A percentile compares a stretch with the other conserved stretches of the same genome.
Conservation (phyloP, 345 rosid genomes). For the Abelmoschus esculentus region DNA sequence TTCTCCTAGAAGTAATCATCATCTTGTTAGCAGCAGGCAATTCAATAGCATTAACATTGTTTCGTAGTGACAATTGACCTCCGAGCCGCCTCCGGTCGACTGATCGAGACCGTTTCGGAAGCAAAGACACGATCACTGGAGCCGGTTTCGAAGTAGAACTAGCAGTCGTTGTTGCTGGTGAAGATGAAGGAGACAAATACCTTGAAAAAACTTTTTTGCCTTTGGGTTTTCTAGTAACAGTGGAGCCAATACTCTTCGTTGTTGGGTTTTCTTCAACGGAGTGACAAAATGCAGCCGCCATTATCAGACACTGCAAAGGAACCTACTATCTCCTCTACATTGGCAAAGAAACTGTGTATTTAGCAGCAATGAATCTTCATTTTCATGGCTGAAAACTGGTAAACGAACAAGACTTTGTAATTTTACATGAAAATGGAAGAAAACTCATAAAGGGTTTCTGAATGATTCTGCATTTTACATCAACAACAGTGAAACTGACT, state of each 20-base stretch:
- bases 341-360: background rate
- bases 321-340: background rate
- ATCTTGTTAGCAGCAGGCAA: background rate
- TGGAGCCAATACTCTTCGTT: background rate
- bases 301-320: background rate
- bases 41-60: background rate
- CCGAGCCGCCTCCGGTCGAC: background rate
- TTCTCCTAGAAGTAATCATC: background rate
- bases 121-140: no score
- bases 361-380: background rate
- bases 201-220: background rate
- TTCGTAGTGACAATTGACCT: background rate
- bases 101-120: background rate
- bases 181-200: background rate
- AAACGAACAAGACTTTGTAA: background rate
- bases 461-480: slow-evolving; percentile 20
- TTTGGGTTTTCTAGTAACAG: background rate
- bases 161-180: background rate
- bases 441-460: slow-evolving; percentile 3
- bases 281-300: background rate
- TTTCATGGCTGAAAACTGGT: slow-evolving; percentile 3
- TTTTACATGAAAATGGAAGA: slow-evolving; percentile 4
- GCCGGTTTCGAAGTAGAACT: background rate
- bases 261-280: background rate
- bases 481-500: slow-evolving; percentile 5